These are phyloP conservation scores for Arthrobotrys conoides DNA, from an alignment of 2,329 filamentous ascomycete species.

Conservation along the genomic window DNA sequence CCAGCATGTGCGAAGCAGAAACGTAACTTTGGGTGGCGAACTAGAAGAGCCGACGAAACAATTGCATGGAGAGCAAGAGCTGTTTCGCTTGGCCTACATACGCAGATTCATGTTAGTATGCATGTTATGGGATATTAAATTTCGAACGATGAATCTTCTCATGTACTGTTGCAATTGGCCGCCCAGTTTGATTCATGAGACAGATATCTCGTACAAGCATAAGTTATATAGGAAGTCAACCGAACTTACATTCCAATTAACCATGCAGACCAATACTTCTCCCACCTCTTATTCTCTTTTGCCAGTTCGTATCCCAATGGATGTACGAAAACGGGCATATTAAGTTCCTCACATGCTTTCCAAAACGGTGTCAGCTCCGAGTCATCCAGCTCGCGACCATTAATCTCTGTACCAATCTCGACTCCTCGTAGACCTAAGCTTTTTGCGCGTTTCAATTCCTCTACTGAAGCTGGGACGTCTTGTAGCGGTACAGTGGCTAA, in stretches of 20 bases:
- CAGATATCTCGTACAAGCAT: too few species aligned
- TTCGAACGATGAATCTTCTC: neutral
- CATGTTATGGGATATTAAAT: neutral
- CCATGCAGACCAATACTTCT: slow-evolving; percentile 66
- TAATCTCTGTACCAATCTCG: slow-evolving; percentile 66
- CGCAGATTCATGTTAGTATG: neutral
- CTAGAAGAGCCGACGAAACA: slow-evolving; percentile 65
- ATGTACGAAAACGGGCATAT: slow-evolving; percentile 66
- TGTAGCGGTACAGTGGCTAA: slow-evolving; percentile 66
- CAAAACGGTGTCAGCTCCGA: slow-evolving; percentile 65
- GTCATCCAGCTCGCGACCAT: slow-evolving; percentile 65
- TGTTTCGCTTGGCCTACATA: slow-evolving; percentile 65
- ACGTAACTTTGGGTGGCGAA: slow-evolving; percentile 65
- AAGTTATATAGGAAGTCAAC: neutral
- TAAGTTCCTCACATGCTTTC: slow-evolving; percentile 65
- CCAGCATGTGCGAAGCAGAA: slow-evolving; percentile 67
- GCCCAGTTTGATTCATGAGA: too few species aligned
- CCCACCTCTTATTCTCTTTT: slow-evolving; percentile 66
- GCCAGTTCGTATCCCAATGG: slow-evolving; percentile 66
- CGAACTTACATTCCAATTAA: slow-evolving; percentile 66
- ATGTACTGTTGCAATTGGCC: too few species aligned
- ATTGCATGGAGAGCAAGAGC: slow-evolving; percentile 66
- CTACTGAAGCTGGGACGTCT: slow-evolving; percentile 64
- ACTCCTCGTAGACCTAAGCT: slow-evolving; percentile 65
- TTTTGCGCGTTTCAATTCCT: slow-evolving; percentile 64